These are phyloP conservation scores for Xylona heveae DNA, from an alignment of 495 filamentous ascomycete species.

Conservation along the genomic window DNA sequence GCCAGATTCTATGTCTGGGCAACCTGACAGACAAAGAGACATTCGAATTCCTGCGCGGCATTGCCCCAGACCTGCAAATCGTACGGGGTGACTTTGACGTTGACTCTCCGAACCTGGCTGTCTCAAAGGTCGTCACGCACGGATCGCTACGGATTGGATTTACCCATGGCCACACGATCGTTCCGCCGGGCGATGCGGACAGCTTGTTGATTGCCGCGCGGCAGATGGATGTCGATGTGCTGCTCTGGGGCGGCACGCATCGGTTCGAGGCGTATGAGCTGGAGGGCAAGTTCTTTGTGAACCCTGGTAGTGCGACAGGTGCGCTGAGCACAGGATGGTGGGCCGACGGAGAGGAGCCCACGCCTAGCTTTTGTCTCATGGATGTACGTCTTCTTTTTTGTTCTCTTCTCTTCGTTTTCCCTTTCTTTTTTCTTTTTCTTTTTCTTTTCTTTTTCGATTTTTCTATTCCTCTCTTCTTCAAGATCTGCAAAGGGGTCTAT, in stretches of 20 bases:
- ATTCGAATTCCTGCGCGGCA: slow-evolving; percentile 80
- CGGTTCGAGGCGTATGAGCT: slow-evolving; percentile 96
- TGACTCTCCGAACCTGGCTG: slow-evolving; percentile 71
- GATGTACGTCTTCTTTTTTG: slow-evolving; percentile 45
- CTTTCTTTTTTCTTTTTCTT: too few species aligned
- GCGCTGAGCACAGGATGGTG: slow-evolving; percentile 55
- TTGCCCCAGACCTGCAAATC: slow-evolving; percentile 87
- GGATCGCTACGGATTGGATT: slow-evolving; percentile 87
- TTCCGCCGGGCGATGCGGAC: slow-evolving; percentile 80
- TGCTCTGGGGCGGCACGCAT: slow-evolving; percentile 96
- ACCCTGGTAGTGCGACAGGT: slow-evolving; percentile 86
- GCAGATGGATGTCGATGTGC: slow-evolving; percentile 88
- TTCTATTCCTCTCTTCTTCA: slow-evolving; percentile 1
- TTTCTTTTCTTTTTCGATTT: too few species aligned
- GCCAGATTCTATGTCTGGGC: slow-evolving; percentile 88
- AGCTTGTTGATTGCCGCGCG: slow-evolving; percentile 79
- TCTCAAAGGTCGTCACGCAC: slow-evolving; percentile 88
- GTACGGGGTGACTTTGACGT: slow-evolving; percentile 89
- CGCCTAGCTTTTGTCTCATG: slow-evolving; percentile 96
- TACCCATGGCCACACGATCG: slow-evolving; percentile 87
- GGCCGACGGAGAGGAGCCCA: slow-evolving; percentile 57
- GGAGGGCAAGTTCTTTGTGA: slow-evolving; percentile 97
- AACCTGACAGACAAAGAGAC: slow-evolving; percentile 91
- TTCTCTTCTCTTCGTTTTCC: neutral
- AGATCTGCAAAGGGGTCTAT: too few species aligned